phyloP scores from a whole-genome alignment of 768 basidiomycete genomes.

The Lactifluus echinatus region DNA sequence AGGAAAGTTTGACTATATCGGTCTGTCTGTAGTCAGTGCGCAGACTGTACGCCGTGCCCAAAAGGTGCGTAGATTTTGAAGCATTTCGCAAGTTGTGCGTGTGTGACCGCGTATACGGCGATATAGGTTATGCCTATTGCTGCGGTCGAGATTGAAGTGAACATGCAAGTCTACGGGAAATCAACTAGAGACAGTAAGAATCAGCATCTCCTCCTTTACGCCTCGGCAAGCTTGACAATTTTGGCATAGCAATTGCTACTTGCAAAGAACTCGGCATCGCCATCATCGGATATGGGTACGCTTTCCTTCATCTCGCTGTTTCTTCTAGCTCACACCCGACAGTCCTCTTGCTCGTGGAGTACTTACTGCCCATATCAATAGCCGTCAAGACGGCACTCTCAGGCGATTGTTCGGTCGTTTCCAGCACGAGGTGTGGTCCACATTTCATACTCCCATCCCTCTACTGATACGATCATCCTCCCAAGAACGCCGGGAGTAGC shows the following conservation, averaged over 20 bases:
- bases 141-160: conserved; percentile 60
- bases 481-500: conserved; percentile 34
- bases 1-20: conserved; percentile 51
- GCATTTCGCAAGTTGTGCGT: background rate
- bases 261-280: conserved; percentile 46
- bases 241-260: conserved; percentile 37
- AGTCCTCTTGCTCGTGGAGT: conserved; percentile 49
- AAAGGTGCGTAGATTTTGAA: background rate
- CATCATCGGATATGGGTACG: conserved; percentile 50
- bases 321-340: background rate
- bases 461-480: background rate
- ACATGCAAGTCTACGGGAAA: conserved; percentile 49
- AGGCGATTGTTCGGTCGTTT: conserved; percentile 28
- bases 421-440: conserved; percentile 27
- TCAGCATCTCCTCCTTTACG: background rate
- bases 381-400: conserved; percentile 28
- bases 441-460: background rate
- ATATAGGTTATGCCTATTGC: conserved; percentile 48
- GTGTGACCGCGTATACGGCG: background rate
- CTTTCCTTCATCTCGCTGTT: background rate
- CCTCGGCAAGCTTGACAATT: background rate
- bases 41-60: conserved; percentile 36
- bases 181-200: conserved; percentile 37
- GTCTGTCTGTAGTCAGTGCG: conserved; percentile 47
- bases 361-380: conserved; percentile 42